Evolutionary conservation across 306 rosid genomes (phyloP).

Genomic region (Sechiopsis laciniata): DNA sequence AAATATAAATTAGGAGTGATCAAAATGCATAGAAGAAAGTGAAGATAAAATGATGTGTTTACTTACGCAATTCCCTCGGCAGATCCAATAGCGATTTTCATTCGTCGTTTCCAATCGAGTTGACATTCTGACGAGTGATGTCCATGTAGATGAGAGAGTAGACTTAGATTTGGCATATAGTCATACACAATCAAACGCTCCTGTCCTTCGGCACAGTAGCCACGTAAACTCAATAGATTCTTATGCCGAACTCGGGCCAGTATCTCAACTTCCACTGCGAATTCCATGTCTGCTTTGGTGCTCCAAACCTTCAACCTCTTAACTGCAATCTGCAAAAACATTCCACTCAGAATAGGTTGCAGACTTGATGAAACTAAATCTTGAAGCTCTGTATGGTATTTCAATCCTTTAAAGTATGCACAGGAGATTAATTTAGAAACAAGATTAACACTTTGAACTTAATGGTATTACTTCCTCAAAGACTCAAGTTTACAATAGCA

Average conservation of each 20-base stretch:
- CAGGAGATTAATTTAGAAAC: background rate
- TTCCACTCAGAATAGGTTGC: conserved; percentile 23
- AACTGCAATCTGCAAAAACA: conserved; percentile 66
- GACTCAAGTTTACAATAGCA: background rate
- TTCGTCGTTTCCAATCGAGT: conserved; percentile 80
- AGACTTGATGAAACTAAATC: background rate
- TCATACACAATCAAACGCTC: conserved; percentile 89
- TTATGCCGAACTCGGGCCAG: conserved; percentile 92
- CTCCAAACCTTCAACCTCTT: conserved; percentile 96
- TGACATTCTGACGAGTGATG: conserved; percentile 84
- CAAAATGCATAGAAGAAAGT: background rate
- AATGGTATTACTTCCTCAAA: background rate
- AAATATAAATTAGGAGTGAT: background rate
- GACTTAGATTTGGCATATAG: conserved; percentile 88
- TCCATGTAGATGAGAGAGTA: conserved; percentile 91
- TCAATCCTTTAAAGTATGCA: background rate
- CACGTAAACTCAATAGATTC: conserved; percentile 88
- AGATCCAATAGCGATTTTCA: conserved; percentile 79
- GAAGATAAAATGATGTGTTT: conserved; percentile 11
- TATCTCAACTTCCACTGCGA: conserved; percentile 90
- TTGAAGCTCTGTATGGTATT: background rate
- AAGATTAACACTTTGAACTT: background rate
- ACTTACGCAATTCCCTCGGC: conserved; percentile 93
- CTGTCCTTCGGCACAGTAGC: conserved; percentile 96
- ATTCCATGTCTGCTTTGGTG: conserved; percentile 88